Evolutionary conservation across 2,329 filamentous ascomycete species (phyloP), one percentile per base, ranked within the genome.

Genomic region (Alternaria tenuissima): DNA sequence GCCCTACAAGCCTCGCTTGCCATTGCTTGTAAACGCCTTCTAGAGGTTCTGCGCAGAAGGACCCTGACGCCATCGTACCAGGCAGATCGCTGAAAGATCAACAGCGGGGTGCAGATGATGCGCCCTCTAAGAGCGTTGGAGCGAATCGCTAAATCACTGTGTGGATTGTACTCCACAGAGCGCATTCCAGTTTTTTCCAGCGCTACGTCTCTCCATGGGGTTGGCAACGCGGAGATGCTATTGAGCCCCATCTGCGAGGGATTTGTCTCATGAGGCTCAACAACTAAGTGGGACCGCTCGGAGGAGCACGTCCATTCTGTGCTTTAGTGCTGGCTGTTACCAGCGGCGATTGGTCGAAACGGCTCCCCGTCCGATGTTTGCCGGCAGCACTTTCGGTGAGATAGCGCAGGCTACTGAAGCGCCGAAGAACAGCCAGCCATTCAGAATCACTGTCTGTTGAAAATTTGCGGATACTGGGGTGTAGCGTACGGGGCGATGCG

Each of bases 241-340:
- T 67, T 57, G 67, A 65, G 65, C 46, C 53, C 53, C 52, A 47
- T 52, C 46, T 55, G 59, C 56, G 53, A 63, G 51, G 53, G 49
- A 54, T 53, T 58, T 65, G 56, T 61, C 42, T 54, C 64, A 62
- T 73, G 68, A 71, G 71, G 71, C 71, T 73, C 69, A 71, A 72
- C 62, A 63, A 60, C 54, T 18, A 53, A 63, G 66, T 69, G 69
- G 69, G 62, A 53, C 57, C 18, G 36, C 39, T 49, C 59, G 57
- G 58, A 57, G 58, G 52, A 24, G 46, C 36, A 24, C 39, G 51
- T 53, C 26, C 39, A 57, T 59, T 51, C 49, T 52, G 42, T 49
- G n/a, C 20, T 12, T n/a, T 39, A 56, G 34, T 34, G 24, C 43
- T 42, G 55, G 56, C 57, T 39, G 22, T 4, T 22, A 12, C 7